Conservation (phyloP, 1,284 basidiomycete genomes). For the Earliella scabrosa region DNA sequence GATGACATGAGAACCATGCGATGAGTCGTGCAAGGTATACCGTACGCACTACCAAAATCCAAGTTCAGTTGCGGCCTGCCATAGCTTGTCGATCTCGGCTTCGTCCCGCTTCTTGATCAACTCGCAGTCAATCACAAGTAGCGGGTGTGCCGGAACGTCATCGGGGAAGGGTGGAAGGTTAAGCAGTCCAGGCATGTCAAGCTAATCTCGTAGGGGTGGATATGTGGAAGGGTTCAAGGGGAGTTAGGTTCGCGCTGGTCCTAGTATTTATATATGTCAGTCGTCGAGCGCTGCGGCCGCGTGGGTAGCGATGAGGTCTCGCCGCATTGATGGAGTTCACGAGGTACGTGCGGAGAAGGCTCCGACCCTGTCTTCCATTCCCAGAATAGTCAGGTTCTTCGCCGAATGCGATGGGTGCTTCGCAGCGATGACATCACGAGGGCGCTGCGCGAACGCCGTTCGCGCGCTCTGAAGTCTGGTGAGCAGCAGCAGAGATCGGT, state of each 20-base stretch:
- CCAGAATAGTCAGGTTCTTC: not conserved
- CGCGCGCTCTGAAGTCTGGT: too few species aligned
- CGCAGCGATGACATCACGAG: not conserved
- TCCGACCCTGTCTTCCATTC: not conserved
- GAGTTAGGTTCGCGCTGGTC: too few species aligned
- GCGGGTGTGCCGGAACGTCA: conserved; percentile 38
- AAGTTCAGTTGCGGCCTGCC: conserved; percentile 37
- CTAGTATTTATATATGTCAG: not conserved
- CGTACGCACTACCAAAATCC: conserved; percentile 40
- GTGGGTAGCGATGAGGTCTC: too few species aligned
- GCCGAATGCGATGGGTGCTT: not conserved
- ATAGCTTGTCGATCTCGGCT: conserved; percentile 33
- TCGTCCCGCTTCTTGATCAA: conserved; percentile 31
- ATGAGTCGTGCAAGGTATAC: too few species aligned
- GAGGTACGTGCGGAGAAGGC: not conserved
- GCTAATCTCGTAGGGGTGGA: not conserved
- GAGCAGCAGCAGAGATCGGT: too few species aligned
- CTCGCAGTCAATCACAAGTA: conserved; percentile 40
- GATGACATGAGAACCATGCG: too few species aligned
- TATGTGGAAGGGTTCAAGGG: not conserved
- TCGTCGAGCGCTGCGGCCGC: too few species aligned
- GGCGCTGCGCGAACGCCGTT: not conserved
- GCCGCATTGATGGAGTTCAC: not conserved
- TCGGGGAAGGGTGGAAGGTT: conserved; percentile 38
- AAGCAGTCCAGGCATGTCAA: conserved; percentile 23